Conservation (phyloP, 129 eudicot species). For the Helianthus annuus region DNA sequence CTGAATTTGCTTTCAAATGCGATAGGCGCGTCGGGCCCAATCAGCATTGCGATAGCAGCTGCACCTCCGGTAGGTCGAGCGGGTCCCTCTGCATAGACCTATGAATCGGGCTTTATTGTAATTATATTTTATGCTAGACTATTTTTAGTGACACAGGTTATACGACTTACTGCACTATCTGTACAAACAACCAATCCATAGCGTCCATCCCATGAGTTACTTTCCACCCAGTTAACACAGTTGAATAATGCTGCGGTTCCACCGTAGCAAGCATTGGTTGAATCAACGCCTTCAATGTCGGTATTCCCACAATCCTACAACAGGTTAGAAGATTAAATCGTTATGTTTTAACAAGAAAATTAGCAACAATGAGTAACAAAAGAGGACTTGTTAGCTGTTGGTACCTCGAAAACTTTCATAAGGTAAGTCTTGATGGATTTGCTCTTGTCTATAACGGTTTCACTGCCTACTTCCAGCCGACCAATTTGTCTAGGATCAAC, state of each 20-base stretch:
- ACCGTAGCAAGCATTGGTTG: slow-evolving; percentile 92
- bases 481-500: slow-evolving; percentile 84
- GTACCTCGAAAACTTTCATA: slow-evolving; percentile 87
- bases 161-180: slow-evolving; percentile 77
- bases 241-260: slow-evolving; percentile 98
- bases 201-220: slow-evolving; percentile 97
- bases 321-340: neutral
- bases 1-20: slow-evolving; percentile 88
- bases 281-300: slow-evolving; percentile 93
- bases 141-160: slow-evolving; percentile 7
- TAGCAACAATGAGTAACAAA: neutral
- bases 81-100: slow-evolving; percentile 99
- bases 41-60: slow-evolving; percentile 85
- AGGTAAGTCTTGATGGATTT: slow-evolving; percentile 90
- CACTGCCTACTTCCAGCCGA: slow-evolving; percentile 90
- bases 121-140: neutral
- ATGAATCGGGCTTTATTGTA: neutral
- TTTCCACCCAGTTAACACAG: slow-evolving; percentile 97
- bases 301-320: slow-evolving; percentile 76
- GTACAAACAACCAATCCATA: slow-evolving; percentile 96
- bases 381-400: slow-evolving; percentile 6
- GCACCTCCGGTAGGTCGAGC: slow-evolving; percentile 99
- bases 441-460: slow-evolving; percentile 91
- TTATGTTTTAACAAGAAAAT: neutral
- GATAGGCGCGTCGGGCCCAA: slow-evolving; percentile 90